Conservation (phyloP, 345 rosid species). For the Rhodomyrtus tomentosa region DNA sequence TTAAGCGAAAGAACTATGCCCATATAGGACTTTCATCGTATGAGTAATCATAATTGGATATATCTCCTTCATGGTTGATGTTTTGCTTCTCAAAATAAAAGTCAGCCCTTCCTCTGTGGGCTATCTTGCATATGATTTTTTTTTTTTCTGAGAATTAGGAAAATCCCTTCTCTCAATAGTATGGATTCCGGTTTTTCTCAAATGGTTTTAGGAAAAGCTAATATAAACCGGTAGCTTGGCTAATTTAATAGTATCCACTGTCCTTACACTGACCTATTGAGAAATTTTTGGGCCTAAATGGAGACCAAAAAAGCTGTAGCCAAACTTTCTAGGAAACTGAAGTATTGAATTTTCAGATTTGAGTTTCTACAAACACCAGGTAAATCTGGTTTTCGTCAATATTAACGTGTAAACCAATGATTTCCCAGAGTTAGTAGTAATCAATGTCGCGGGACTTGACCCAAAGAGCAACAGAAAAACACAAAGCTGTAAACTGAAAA, state of each 20-base stretch:
- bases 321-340: not conserved
- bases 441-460: not conserved
- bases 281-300: not conserved
- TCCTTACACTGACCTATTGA: not conserved
- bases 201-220: not conserved
- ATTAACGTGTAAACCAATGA: not conserved
- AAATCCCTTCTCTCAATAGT: not conserved
- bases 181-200: not conserved
- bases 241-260: not conserved
- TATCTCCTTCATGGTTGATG: not conserved
- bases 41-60: not conserved
- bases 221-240: not conserved
- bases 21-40: not conserved
- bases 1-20: not conserved
- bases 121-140: not conserved
- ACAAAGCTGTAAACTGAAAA: not conserved
- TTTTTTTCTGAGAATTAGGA: not conserved
- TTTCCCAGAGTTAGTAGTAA: not conserved
- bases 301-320: not conserved
- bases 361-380: not conserved
- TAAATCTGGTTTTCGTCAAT: not conserved
- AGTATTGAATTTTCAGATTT: not conserved
- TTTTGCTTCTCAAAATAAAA: not conserved
- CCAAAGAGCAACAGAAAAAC: not conserved
- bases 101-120: not conserved